phyloP scores from a whole-genome alignment of 768 basidiomycete genomes.

The Lactarius hatsudake region DNA sequence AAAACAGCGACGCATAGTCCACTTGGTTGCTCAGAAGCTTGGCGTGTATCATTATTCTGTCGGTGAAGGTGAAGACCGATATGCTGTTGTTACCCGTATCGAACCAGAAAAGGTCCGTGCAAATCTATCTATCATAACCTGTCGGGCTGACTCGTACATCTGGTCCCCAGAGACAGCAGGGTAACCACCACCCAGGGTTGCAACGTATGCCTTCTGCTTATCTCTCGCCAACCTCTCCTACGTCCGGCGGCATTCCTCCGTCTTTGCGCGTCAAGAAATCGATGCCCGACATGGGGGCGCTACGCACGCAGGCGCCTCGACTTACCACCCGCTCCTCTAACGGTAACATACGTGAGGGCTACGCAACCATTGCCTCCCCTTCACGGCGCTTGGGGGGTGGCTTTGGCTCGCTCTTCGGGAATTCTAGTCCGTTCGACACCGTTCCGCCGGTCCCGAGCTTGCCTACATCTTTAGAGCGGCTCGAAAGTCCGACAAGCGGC shows the following conservation, averaged over 20 bases:
- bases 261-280: conserved; percentile 92
- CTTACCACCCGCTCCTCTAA: conserved; percentile 80
- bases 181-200: conserved; percentile 51
- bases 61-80: conserved; percentile 89
- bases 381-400: conserved; percentile 71
- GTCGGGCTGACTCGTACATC: conserved; percentile 1
- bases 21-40: conserved; percentile 94
- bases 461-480: conserved; percentile 45
- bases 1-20: conserved; percentile 88
- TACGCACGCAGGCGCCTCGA: conserved; percentile 76
- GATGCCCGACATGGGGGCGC: conserved; percentile 95
- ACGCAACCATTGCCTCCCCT: conserved; percentile 82
- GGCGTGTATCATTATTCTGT: conserved; percentile 93
- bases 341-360: conserved; percentile 83
- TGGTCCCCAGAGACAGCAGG: conserved; percentile 37
- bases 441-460: conserved; percentile 81
- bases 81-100: conserved; percentile 91
- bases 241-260: conserved; percentile 42
- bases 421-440: conserved; percentile 38
- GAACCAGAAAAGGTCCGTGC: conserved; percentile 73
- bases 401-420: conserved; percentile 69
- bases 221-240: conserved; percentile 50
- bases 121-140: conserved; percentile 2
- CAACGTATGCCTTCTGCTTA: conserved; percentile 83
- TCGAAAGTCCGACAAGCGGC: conserved; percentile 41